Evolutionary conservation across 768 basidiomycete genomes (phyloP), one percentile per base, ranked within the genome.

Genomic region (Amanita exitialis): DNA sequence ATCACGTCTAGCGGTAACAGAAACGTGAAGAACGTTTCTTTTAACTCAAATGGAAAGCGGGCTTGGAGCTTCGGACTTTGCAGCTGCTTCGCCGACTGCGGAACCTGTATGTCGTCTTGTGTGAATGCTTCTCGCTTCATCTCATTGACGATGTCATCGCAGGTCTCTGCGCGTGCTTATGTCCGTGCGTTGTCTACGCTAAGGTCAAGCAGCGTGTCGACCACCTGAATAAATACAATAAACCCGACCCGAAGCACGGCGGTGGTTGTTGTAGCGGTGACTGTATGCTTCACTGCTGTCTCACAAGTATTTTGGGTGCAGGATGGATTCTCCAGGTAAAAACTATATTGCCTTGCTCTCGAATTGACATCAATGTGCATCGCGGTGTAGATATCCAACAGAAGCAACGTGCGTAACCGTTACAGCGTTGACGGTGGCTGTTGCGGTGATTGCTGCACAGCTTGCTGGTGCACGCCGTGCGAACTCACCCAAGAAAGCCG

Each of bases 391-490:
- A 64, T 65, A 55, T 51, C 51, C 30, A 66, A 59, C 51, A 71
- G 77, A 47, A 63, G 65, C 6, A 58, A 60, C 25, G 57, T 72
- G 48, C 72, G 77, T 44, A 25, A 47, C 9, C 70, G 78, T 27
- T 76, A 77, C 59, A 62, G 62, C 46, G 76, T 80, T 59, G 65
- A 66, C 18, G 79, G 78, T 15, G 64, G 65, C 13, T 56, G 62
- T 12, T 62, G 63, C 46, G 64, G 64, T 3, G 77, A 78, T 53
- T 77, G 71, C 54, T 59, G 59, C 38, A 51, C 66, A 4, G 59
- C 70, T 0, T 67, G 61, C 21, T 78, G 65, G 56, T 79, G 77
- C 58, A 55, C 56, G 0, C 68, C 76, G 13, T 80, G 78, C 58
- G 67, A 67, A 8, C 70, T 79, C 43, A 66, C 66, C 0, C 77